Evolutionary conservation across 225 moss, liverwort and hornwort genomes (phyloP), one percentile per base, ranked within the genome.

Genomic region (Bryoerythrophyllum caledonicum): DNA sequence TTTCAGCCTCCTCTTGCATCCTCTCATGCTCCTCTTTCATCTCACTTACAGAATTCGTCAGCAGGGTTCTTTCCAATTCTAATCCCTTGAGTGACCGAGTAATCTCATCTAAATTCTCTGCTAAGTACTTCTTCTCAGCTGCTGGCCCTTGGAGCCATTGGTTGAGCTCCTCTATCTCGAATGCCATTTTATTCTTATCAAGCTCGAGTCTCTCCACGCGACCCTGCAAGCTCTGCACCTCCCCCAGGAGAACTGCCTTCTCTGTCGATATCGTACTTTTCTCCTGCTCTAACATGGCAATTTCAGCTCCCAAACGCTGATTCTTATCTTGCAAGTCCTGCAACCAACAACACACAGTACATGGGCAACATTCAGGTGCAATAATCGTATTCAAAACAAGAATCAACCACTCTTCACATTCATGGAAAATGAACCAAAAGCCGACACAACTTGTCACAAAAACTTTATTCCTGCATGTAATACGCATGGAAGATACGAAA

Each of bases 81-180:
- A 79, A 74, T 32, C 54, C 76, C 65, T 77, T 76, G 0, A 82
- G 51, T 63, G 73, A 60, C 55, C 54, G 73, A 69, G 73, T 76
- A 70, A 77, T 76, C 64, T 86, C 85, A 10, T 86, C 82, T 37
- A 86, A 76, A 64, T 71, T 86, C 43, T 65, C 79, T 38, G 79
- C 82, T 24, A 86, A 79, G 35, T 86, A 82, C 72, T 63, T 79
- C 82, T 75, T 86, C 65, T 86, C 82, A 73, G 79, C 82, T 54
- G 82, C 79, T 30, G 85, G 85, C 60, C 79, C 76, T 69, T 76
- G 82, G 59, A 86, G 79, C 85, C 85, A 86, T 58, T 76, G 85
- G 17, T 82, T 86, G 43, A 86, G 76, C 60, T 86, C 85, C 34
- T 86, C 85, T 44, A 86, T 86, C 38, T 86, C 85, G 27, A 14